Evolutionary conservation across 2,329 filamentous ascomycete species (phyloP), one percentile per base, ranked within the genome.

Genomic region (Paecilomyces sp.): DNA sequence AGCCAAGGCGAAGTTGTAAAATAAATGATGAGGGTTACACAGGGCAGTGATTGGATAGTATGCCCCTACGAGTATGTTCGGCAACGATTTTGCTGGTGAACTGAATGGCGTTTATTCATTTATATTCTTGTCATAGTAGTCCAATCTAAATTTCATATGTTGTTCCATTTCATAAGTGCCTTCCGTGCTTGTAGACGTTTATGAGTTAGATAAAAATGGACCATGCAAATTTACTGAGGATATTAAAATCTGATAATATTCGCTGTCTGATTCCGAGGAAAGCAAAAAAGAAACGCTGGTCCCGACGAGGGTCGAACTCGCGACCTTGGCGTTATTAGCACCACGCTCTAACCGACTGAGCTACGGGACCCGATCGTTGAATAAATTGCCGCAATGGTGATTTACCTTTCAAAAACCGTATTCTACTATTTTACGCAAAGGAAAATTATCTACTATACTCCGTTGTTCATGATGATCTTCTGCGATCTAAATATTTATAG

Each of bases 1-100:
- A 53, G 74, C 72, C 11, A 81, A 80, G 74, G 72, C 77, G 57
- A 84, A 82, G 69, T 68, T 84, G 74, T 84, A 75, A 74, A 70
- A 64, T 22, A 24, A 24, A 11, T 57, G 12, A 11, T 22, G 30
- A 13, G 9, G n/a, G 13, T 57, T 57, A 28, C 6, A 50, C 15
- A n/a, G 47, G n/a, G 51, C 22, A 53, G 51, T 22, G 3, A 22
- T 24, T 13, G n/a, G 18, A 53, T 30, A 51, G 13, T 51, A 6
- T 51, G 15, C 51, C 22, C 15, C 36, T 15, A 47, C 41, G 41
- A 47, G 41, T 47, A 47, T 47, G 18, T 47, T 47, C 41, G 41
- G 41, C 41, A 47, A 47, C 41, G 41, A 47, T 47, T 47, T 47
- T 47, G 41, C 41, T 47, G 7, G 41, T 47, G 36, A 18, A 47